Base-by-base conservation (phyloP, 192 early-diverging fungal genomes). In the Coemansia sp. region DNA sequence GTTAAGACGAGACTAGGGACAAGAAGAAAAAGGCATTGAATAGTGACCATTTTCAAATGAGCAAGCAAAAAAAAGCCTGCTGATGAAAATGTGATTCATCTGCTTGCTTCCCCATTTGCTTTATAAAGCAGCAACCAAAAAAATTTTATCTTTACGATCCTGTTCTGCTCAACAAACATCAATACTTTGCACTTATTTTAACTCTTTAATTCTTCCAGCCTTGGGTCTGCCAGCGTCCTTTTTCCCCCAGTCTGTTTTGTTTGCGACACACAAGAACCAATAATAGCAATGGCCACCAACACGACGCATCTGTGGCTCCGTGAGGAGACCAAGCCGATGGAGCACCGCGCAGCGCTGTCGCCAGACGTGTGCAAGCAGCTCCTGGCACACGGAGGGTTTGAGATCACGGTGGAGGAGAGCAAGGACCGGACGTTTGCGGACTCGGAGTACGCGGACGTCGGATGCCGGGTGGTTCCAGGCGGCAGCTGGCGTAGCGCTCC, bases 311-410 rank as follows among this genome's bases (percentile, higher is more conserved):
- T 92, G 65, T 98, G 96, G 96, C 89, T 99, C 62, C 91, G 97
- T 71, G 95, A 95, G 51, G 97, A 99, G 82, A 99, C 95, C 69
- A 99, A 99, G 89, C 87, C 90, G 37, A 93, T 95, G 82, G 97
- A 99, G 86, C 91, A 93, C 82, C 87, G 97, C 61, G 92, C 95
- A 42, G 93, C 93, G 41, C 83, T 99, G 68, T 95, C 97, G 32
- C 97, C 97, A 15, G 83, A 84, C 32, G 88, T 88, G 58, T 88
- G 88, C 85, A 90, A 93, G 84, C 87, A 81, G 67, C 87, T 99
- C 19, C 76, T 98, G 56, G 89, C 59, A 21, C 41, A 68, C 71
- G 88, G 94, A 58, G 57, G 55, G 21, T 97, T 95, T 84, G 75
- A 90, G 75, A 92, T 99, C 77, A 92, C 94, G 12, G 94, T 97